Evolutionary conservation across 257 asterid genomes (phyloP), one percentile per base, ranked within the genome.

Genomic region (Nicotiana knightiana): DNA sequence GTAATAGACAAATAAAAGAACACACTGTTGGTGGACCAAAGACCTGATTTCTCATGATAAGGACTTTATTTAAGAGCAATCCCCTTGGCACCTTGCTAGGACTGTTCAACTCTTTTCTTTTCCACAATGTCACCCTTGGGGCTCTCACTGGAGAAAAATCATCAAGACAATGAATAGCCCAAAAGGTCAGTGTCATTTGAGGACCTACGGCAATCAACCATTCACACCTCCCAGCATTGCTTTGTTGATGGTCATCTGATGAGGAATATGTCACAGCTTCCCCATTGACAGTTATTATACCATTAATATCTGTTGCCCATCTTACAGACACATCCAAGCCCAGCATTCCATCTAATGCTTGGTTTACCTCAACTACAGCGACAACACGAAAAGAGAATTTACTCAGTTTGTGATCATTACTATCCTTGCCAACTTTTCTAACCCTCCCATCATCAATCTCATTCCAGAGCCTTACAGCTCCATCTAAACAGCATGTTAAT

Each of bases 141-240:
- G 90, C 90, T 89, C 99, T 92, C 81, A 89, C 85, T n/a, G 98
- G 97, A 86, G 95, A 89, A 89, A 88, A 88, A 85, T 92, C 97
- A 89, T 96, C 99, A 84, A 96, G 98, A 89, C 97, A 94, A 73
- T 96, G 97, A 81, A 93, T 84, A 79, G 97, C 90, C 98, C 99
- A 96, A 83, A 92, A 84, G 35, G 93, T 86, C 86, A 88, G 86
- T 66, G 83, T 75, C 57, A 84, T 86, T 84, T 89, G 87, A 82
- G 94, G 95, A 87, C 98, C 98, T 84, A 91, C 82, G 57, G 96
- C 98, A 87, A 96, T 84, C 84, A 96, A 82, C 99, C 99, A 96
- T 81, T 93, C 99, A 82, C 99, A 96, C 81, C 90, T 85, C 78
- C 97, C 93, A 86, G 91, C 81, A 81, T 91, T 88, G 76, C 89